A percentile compares a stretch with the other conserved stretches of the same genome.
Conservation (phyloP, 345 rosid species). For the Pistacia atlantica region DNA sequence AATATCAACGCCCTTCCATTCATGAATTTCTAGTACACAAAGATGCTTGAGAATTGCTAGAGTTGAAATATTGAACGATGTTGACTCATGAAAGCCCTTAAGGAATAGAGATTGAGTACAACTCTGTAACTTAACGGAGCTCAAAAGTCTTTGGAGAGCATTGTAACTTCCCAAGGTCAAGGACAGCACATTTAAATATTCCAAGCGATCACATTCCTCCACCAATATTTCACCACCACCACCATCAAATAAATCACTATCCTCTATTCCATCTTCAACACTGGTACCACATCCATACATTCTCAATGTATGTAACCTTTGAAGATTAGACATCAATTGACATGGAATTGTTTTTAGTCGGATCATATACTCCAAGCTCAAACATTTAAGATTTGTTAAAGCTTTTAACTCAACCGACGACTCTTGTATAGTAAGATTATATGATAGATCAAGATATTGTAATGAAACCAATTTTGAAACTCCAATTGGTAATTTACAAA, state of each 20-base stretch:
- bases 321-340: conserved; percentile 9
- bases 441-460: conserved; percentile 32
- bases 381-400: conserved; percentile 24
- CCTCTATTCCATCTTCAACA: not conserved
- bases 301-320: conserved; percentile 13
- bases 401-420: conserved; percentile 31
- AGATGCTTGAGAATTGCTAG: not conserved
- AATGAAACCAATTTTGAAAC: conserved; percentile 22
- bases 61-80: not conserved
- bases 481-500: conserved; percentile 29
- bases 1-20: not conserved
- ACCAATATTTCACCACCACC: not conserved
- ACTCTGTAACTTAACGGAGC: not conserved
- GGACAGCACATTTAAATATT: not conserved
- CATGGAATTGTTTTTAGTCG: conserved; percentile 11
- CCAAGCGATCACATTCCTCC: conserved; percentile 16
- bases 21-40: not conserved
- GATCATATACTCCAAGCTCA: conserved; percentile 16
- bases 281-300: not conserved
- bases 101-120: not conserved
- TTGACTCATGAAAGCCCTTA: not conserved
- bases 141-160: conserved; percentile 4
- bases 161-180: not conserved
- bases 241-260: not conserved
- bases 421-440: conserved; percentile 11